Conservation (phyloP, 2,329 filamentous ascomycete species). For the Cladosporium austrohemisphaericum region DNA sequence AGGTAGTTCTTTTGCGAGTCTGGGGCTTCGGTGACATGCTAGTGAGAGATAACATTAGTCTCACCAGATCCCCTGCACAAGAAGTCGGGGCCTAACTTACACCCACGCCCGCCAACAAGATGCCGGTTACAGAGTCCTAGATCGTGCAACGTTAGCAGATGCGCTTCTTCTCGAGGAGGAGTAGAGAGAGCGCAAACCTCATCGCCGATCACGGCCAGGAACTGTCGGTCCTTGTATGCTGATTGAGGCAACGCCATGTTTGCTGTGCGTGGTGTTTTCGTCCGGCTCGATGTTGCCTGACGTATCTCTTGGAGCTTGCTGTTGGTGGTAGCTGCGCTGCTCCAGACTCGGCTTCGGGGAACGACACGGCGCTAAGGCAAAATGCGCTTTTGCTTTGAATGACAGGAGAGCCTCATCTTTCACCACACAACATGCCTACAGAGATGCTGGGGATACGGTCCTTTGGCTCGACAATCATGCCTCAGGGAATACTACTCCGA, state of each 20-base stretch:
- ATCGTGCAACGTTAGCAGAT: conserved; percentile 20
- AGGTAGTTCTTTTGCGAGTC: conserved; percentile 97
- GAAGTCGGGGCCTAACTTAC: conserved; percentile 51
- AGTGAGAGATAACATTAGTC: conserved; percentile 1
- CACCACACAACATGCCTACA: too few relatives aligned
- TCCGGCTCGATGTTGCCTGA: conserved; percentile 5
- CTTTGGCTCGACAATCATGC: too few relatives aligned
- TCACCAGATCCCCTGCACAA: neutral
- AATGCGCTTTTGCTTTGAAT: neutral
- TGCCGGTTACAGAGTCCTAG: conserved; percentile 94
- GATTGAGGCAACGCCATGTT: conserved; percentile 58
- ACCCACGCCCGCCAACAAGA: conserved; percentile 91
- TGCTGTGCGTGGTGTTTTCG: conserved; percentile 1
- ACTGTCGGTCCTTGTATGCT: conserved; percentile 77
- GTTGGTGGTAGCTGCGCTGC: neutral
- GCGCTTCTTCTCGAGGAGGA: conserved; percentile 18
- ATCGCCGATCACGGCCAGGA: conserved; percentile 95
- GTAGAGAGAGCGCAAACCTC: conserved; percentile 58
- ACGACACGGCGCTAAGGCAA: neutral
- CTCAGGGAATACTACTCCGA: too few relatives aligned
- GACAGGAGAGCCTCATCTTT: too few relatives aligned
- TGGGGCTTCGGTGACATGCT: conserved; percentile 88
- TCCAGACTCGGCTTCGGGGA: conserved; percentile 7
- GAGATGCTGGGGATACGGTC: too few relatives aligned
- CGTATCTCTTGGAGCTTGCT: conserved; percentile 2